Evolutionary conservation across 208 protist species (phyloP).

Genomic region (Trypanosoma scelopori): DNA sequence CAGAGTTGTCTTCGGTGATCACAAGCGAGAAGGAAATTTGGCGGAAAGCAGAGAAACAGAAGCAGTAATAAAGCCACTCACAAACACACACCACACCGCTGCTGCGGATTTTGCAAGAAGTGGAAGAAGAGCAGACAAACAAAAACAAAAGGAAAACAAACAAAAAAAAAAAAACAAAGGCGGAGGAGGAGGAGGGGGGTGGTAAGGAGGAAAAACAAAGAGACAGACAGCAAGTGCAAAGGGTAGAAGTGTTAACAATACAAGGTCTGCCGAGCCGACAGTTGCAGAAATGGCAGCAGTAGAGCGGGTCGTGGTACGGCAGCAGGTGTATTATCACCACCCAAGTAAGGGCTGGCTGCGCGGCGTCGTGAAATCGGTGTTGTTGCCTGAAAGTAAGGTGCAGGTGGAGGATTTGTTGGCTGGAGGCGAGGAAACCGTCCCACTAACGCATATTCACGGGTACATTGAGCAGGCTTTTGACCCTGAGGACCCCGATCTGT

Average conservation of each 20-base stretch:
- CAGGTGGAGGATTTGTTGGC: conserved; percentile 44
- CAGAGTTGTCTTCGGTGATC: not conserved
- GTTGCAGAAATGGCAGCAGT: conserved; percentile 9
- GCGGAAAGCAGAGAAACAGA: too few species aligned
- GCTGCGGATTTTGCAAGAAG: too few species aligned
- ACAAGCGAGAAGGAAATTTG: not conserved
- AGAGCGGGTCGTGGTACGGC: conserved; percentile 68
- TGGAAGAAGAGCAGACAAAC: too few species aligned
- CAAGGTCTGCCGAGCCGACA: not conserved
- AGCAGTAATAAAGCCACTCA: too few species aligned
- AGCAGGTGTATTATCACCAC: conserved; percentile 81
- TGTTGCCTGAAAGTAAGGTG: conserved; percentile 42
- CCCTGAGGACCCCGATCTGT: conserved; percentile 66
- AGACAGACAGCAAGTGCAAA: not conserved
- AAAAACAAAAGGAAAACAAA: not conserved
- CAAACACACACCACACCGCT: too few species aligned
- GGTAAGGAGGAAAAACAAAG: conserved; percentile 3
- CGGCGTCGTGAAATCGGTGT: conserved; percentile 43
- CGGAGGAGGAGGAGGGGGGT: not conserved
- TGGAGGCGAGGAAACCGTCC: conserved; percentile 32
- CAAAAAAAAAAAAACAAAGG: not conserved
- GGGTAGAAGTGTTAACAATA: not conserved
- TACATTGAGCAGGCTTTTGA: conserved; percentile 83
- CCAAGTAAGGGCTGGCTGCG: conserved; percentile 74
- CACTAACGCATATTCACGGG: conserved; percentile 52